Base-by-base conservation (phyloP, 139 green algal genomes). In the Nannochloris sp. region DNA sequence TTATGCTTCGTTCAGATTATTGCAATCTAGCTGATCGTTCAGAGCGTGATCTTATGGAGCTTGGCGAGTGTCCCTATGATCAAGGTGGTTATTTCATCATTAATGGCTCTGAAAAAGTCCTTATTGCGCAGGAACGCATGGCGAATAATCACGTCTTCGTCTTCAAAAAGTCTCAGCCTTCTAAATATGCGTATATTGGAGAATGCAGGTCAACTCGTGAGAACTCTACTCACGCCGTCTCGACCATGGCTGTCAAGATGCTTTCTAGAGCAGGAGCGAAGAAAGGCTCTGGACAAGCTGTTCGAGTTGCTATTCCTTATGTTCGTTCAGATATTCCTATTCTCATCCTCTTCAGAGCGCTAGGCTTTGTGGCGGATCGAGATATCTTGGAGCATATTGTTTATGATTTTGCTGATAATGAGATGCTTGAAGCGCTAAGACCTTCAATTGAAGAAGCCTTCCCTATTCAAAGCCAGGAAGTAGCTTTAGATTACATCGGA, bases 71-170 rank as follows among this genome's bases (percentile, higher is more conserved):
- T 68, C 93, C 91, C 7, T 97, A 93, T 64, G 94, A 99, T 77
- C 74, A 89, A 72, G 94, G 94, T 33, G 95, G 95, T 31, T 99
- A 99, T 83, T 99, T 99, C 69, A 77, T 99, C 25, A 93, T 99
- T 65, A 99, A 99, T 66, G 95, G 95, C 60, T 90, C 70, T 34
- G 95, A 99, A 76, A 99, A 99, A 83, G 95, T 98, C 54, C 82
- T 99, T 4, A 98, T 99, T 47, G 94, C 94, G 33, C 84, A 89
- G 57, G 94, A 99, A 84, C 83, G 89, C 54, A 97, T 99, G 88
- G 87, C 84, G 48, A 93, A 90, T 77, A 99, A 99, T 82, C 88
- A 97, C 61, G 92, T 98, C 51, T 98, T 96, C 65, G 88, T 97
- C 7, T 99, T 98, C 77, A 85, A 87, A 69, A 98, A 98, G 84